These are phyloP conservation scores for Candida nemodendra DNA, from an alignment of 805 yeast species.

Conservation along the genomic window DNA sequence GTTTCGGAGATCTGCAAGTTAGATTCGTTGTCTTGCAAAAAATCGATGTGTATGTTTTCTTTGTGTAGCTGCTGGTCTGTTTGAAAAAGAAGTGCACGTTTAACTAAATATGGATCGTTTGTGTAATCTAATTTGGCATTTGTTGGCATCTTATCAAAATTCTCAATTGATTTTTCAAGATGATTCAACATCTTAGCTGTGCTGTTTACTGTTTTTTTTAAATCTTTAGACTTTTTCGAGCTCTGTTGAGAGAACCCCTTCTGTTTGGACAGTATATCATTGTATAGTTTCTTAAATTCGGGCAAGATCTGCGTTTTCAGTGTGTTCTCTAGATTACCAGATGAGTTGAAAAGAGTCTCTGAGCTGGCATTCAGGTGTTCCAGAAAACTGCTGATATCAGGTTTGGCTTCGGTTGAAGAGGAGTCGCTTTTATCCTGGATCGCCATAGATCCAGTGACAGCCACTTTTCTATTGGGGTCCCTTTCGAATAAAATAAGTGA, in stretches of 20 bases:
- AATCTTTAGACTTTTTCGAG: constrained; percentile 37
- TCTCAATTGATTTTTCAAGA: constrained; percentile 22
- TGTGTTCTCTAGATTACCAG: constrained; percentile 39
- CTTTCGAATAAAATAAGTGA: constrained; percentile 32
- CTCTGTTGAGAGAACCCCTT: constrained; percentile 38
- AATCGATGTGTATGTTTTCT: constrained; percentile 47
- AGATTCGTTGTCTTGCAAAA: constrained; percentile 41
- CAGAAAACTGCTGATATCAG: constrained; percentile 30
- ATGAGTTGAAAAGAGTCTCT: constrained; percentile 34
- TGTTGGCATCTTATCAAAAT: constrained; percentile 16
- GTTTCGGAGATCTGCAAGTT: constrained; percentile 40
- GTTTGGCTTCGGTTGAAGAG: constrained; percentile 1
- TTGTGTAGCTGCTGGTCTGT: constrained; percentile 42
- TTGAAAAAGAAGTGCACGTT: constrained; percentile 36
- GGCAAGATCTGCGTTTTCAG: constrained; percentile 40
- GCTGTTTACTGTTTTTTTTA: constrained; percentile 36
- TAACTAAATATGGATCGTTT: constrained; percentile 47
- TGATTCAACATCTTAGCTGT: constrained; percentile 30
- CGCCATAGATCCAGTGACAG: constrained; percentile 27
- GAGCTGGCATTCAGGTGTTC: constrained; percentile 24
- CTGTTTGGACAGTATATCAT: constrained; percentile 42
- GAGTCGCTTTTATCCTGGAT: constrained; percentile 5
- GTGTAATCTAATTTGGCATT: constrained; percentile 33
- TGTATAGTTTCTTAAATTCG: constrained; percentile 38
- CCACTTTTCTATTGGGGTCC: constrained; percentile 20